A percentile compares a stretch with the other conserved stretches of the same genome.
phyloP scores from a whole-genome alignment of 2,329 filamentous ascomycete genomes.

The Fusarium sp. region DNA sequence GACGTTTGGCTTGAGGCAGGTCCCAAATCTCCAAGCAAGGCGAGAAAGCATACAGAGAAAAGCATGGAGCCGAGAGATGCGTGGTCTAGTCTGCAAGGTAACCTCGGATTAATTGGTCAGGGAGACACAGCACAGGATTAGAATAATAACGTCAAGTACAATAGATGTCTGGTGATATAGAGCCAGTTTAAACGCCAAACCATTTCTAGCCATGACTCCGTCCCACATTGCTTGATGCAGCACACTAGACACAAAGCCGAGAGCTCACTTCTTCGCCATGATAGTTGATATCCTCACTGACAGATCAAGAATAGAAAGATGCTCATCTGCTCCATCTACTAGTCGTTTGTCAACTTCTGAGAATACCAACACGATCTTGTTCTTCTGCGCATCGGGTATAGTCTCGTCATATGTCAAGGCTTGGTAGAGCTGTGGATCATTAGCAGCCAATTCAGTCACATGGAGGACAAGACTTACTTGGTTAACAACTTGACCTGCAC shows the following conservation, averaged over 20 bases:
- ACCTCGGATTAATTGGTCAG: slow-evolving; percentile 63
- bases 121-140: slow-evolving; percentile 45
- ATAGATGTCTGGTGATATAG: slow-evolving; percentile 32
- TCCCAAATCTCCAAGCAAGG: slow-evolving; percentile 37
- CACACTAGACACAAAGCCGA: not conserved
- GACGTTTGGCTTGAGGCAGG: slow-evolving; percentile 53
- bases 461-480: slow-evolving; percentile 67
- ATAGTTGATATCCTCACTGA: slow-evolving; percentile 83
- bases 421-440: slow-evolving; percentile 75
- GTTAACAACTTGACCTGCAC: slow-evolving; percentile 85
- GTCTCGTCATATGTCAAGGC: slow-evolving; percentile 84
- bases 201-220: slow-evolving; percentile 42
- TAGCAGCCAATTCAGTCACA: not conserved
- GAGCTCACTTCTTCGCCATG: slow-evolving; percentile 60
- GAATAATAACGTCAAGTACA: slow-evolving; percentile 20
- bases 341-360: slow-evolving; percentile 95
- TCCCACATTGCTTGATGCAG: slow-evolving; percentile 26
- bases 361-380: slow-evolving; percentile 87
- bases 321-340: slow-evolving; percentile 95
- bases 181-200: slow-evolving; percentile 42
- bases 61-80: slow-evolving; percentile 52
- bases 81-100: slow-evolving; percentile 65
- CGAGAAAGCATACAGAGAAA: slow-evolving; percentile 45
- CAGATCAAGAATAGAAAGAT: slow-evolving; percentile 89
- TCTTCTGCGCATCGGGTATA: slow-evolving; percentile 87